A percentile compares a stretch with the other conserved stretches of the same genome.
These are phyloP conservation scores for Martensiomyces pterosporus DNA, from an alignment of 192 early-diverging fungal genomes.

Conservation along the genomic window DNA sequence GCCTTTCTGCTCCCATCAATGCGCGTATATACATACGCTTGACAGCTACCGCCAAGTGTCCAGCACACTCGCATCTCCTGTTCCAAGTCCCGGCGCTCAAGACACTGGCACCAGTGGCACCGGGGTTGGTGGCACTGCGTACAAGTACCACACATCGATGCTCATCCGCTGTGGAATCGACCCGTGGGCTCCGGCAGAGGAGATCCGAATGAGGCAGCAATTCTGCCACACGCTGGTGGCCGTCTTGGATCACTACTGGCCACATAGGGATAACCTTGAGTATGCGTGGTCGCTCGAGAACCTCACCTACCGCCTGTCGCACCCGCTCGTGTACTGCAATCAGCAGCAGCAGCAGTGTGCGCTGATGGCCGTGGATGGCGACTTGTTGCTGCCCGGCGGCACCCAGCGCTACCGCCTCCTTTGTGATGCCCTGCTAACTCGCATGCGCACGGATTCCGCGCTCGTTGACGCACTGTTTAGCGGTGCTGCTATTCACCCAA, in stretches of 20 bases:
- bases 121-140: no score
- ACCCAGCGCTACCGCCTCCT: slow-evolving; percentile 16
- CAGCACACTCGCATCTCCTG: no score
- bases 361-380: no score
- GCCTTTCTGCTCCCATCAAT: no score
- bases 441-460: no score
- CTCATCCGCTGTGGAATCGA: slow-evolving; percentile 28
- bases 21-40: no score
- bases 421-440: slow-evolving; percentile 2
- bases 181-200: slow-evolving; percentile 12
- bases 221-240: slow-evolving; percentile 6
- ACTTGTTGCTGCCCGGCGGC: slow-evolving; percentile 1
- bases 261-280: slow-evolving; percentile 1
- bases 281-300: slow-evolving; percentile 25
- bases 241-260: slow-evolving; percentile 7
- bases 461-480: no score
- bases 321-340: slow-evolving; percentile 9
- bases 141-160: slow-evolving; percentile 16
- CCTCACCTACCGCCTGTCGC: slow-evolving; percentile 11
- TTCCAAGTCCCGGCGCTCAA: no score
- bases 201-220: slow-evolving; percentile 14
- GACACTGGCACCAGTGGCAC: no score
- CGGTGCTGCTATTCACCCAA: no score
- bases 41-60: no score
- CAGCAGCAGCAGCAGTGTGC: neutral